These are phyloP conservation scores for Xylaria telfairii DNA, from an alignment of 495 filamentous ascomycete species.

Conservation along the genomic window DNA sequence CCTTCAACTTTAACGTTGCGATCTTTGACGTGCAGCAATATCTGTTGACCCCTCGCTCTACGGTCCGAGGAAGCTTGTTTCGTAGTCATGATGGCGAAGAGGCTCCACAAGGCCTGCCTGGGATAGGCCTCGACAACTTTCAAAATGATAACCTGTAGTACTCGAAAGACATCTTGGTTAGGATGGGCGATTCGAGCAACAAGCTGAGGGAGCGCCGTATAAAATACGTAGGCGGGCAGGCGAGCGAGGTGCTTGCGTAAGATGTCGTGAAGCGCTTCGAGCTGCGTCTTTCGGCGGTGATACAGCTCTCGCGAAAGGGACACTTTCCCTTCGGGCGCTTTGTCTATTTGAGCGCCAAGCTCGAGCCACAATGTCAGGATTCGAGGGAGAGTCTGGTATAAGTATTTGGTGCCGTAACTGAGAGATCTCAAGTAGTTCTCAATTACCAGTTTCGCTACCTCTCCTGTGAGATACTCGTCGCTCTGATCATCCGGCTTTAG, in stretches of 20 bases:
- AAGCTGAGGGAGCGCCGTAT: constrained; percentile 90
- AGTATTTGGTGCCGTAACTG: constrained; percentile 87
- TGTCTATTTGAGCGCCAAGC: constrained; percentile 75
- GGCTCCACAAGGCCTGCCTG: constrained; percentile 90
- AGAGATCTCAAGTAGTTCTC: constrained; percentile 92
- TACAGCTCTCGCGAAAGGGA: constrained; percentile 66
- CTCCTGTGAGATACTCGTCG: constrained; percentile 68
- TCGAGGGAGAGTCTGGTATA: constrained; percentile 90
- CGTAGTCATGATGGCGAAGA: constrained; percentile 76
- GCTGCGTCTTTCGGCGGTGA: constrained; percentile 61
- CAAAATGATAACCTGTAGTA: constrained; percentile 77
- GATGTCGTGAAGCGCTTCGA: constrained; percentile 73
- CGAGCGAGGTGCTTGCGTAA: constrained; percentile 74
- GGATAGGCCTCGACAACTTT: constrained; percentile 82
- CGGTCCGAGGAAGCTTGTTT: constrained; percentile 55
- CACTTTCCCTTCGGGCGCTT: constrained; percentile 69
- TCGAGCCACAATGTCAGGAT: constrained; percentile 94
- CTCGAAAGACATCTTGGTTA: constrained; percentile 72
- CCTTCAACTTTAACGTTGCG: constrained; percentile 45
- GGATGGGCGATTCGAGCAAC: constrained; percentile 90
- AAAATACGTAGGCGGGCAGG: constrained; percentile 87
- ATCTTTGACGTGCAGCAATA: constrained; percentile 52
- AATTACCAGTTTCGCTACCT: constrained; percentile 85
- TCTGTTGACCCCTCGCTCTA: constrained; percentile 55
- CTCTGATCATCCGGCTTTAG: constrained; percentile 70